Evolutionary conservation across 2,329 filamentous ascomycete species (phyloP), one percentile per base, ranked within the genome.

Genomic region (Aspergillus sp.): DNA sequence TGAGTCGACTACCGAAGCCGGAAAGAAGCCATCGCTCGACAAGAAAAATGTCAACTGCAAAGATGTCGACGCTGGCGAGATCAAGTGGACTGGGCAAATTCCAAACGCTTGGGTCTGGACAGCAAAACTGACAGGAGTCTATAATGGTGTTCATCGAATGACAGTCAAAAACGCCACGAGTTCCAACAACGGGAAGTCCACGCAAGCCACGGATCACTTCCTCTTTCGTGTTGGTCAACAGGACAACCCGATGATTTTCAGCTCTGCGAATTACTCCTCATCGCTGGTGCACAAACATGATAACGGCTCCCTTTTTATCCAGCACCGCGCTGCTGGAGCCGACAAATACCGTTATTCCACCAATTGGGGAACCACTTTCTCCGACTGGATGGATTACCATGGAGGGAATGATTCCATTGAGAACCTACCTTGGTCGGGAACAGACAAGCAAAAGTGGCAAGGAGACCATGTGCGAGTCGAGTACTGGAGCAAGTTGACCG

Each of bases 391-490:
- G 22, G 72, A 79, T 10, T 89, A 88, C 68, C 68, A 66, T n/a
- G 81, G 82, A 39, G 80, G 78, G 4, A 83, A 84, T 54, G 76
- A 76, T 6, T 80, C 78, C 16, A 73, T 87, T 26, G 63, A 77
- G 18, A 70, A 76, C 49, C 80, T 82, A 60, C 65, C 76, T 3
- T 89, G 87, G 87, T 79, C 77, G 4, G 87, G 87, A n/a, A 85
- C 84, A 1, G 75, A 80, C 18, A 67, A 78, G 4, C 86, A 89
- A 69, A 71, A 72, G 50, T 89, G 87, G 87, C 67, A 79, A 26
- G 87, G 85, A 26, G 81, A 87, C 47, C 87, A 89, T 66, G 78
- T 89, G 39, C 80, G 82, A 26, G 80, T 88, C 24, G 85, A 89
- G 66, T 89, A 89, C 69, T 89, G 82, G 81, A 86, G 80, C 67